Conservation (phyloP, 2,329 filamentous ascomycete genomes). For the Harringtonia lauricola region DNA sequence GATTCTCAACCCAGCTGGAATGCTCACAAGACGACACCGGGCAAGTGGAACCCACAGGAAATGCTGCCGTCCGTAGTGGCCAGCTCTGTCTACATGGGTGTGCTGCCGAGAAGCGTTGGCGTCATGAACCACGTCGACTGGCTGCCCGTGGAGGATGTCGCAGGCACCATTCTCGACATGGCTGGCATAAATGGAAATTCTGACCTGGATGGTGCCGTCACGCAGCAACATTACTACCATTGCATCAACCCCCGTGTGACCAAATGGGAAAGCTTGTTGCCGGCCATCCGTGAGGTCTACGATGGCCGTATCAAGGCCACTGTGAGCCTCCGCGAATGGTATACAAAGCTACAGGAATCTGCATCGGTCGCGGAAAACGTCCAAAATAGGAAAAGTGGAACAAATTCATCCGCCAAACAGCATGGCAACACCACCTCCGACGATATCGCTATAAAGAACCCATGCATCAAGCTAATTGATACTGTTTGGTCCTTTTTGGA, state of each 20-base stretch:
- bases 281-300: constrained; percentile 29
- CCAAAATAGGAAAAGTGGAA: too few relatives aligned
- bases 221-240: constrained; percentile 32
- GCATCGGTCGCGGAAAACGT: constrained; percentile 22
- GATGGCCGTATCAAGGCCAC: constrained; percentile 23
- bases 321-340: constrained; percentile 33
- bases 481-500: constrained; percentile 28
- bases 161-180: constrained; percentile 35
- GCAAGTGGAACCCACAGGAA: constrained; percentile 44
- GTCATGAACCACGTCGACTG: constrained; percentile 36
- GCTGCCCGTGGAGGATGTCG: constrained; percentile 39
- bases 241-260: constrained; percentile 33
- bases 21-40: constrained; percentile 15
- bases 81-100: constrained; percentile 35
- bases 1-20: too few relatives aligned
- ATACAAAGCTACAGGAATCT: constrained; percentile 30
- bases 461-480: constrained; percentile 40
- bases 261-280: constrained; percentile 28
- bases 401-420: too few relatives aligned
- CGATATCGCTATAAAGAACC: constrained; percentile 22
- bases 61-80: constrained; percentile 41
- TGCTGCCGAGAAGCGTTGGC: constrained; percentile 35
- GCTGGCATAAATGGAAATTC: constrained; percentile 21
- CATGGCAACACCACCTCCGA: too few relatives aligned
- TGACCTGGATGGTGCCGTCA: too few relatives aligned